phyloP scores from a whole-genome alignment of 176 grass and related monocot species.

The Saccharum officinarum region DNA sequence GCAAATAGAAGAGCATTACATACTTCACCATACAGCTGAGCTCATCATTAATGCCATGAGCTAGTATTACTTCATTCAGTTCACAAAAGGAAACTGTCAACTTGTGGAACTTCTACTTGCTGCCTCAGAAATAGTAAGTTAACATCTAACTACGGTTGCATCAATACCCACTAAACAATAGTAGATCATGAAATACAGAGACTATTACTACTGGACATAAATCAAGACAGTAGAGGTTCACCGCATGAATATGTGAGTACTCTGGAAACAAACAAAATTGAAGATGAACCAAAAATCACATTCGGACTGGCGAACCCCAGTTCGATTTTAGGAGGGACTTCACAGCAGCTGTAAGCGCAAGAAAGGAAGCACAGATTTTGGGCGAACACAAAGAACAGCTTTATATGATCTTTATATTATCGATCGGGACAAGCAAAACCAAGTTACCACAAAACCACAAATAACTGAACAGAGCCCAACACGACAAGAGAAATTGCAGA shows the following conservation, averaged over 20 bases:
- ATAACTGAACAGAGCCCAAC: background rate
- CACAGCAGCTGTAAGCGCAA: background rate
- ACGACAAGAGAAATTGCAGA: background rate
- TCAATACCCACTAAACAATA: background rate
- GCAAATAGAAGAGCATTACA: slow-evolving; percentile 16
- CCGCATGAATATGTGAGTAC: background rate
- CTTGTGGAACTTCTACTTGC: slow-evolving; percentile 11
- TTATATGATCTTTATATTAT: background rate
- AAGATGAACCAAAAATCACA: slow-evolving; percentile 15
- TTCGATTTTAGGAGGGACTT: background rate
- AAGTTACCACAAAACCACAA: background rate
- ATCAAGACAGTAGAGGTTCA: background rate
- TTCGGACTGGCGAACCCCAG: background rate
- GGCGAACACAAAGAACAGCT: background rate
- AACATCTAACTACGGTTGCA: background rate
- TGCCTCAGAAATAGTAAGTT: slow-evolving; percentile 29
- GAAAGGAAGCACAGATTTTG: background rate
- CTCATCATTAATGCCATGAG: background rate
- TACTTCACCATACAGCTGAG: slow-evolving; percentile 2
- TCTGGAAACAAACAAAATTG: background rate
- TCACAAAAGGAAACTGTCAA: background rate
- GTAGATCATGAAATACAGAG: background rate
- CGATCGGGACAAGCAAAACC: background rate
- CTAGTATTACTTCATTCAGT: slow-evolving; percentile 28
- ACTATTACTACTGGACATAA: background rate